Base-by-base conservation (phyloP, 2,329 filamentous ascomycete species). In the Colletotrichum kahawae region DNA sequence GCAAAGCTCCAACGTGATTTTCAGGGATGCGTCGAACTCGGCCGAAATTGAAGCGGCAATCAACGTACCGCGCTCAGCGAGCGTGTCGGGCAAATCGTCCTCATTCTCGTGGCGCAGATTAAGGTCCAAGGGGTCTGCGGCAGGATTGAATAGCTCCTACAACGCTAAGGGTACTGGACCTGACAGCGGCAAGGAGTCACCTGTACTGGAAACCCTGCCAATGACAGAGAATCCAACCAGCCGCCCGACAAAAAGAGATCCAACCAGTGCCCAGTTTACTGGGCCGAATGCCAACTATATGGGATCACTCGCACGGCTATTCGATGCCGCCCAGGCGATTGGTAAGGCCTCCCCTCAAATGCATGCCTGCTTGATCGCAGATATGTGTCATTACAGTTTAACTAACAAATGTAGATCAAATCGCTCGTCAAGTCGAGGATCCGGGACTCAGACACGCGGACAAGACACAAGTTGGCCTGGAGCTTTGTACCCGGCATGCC, bases 351-450 rank as follows among this genome's bases (percentile, higher is more conserved):
- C 60, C 33, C 34, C 43, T 60, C 43, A 21, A 12, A 43, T 63
- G 21, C n/a, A 18, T 38, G 5, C 18, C 24, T 12, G n/a, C 36
- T 24, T 12, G 29, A 18, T 43, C 12, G 14, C 60, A 34, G 18
- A 62, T 34, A 62, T n/a, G 12, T 10, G 12, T n/a, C 24, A 21
- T 62, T 21, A n/a, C 33, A n/a, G 29, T 13, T 31, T 7, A 16
- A 24, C 18, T 21, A 62, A 33, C 16, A 38, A 9, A 27, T 21
- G 5, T 13, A 98, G 95, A 98, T 88, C 95, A 97, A 91, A 96
- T 98, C 83, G 95, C 96, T 68, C 94, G 96, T 78, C 96, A 98
- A 87, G 95, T 98, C 62, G 96, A 98, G 82, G 96, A 98, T 82
- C 96, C 96, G 7, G 96, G 96, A 12, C 90, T 98, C 70, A 94